phyloP scores from a whole-genome alignment of 164 flowering plant genomes.

The Chimonanthus praecox region DNA sequence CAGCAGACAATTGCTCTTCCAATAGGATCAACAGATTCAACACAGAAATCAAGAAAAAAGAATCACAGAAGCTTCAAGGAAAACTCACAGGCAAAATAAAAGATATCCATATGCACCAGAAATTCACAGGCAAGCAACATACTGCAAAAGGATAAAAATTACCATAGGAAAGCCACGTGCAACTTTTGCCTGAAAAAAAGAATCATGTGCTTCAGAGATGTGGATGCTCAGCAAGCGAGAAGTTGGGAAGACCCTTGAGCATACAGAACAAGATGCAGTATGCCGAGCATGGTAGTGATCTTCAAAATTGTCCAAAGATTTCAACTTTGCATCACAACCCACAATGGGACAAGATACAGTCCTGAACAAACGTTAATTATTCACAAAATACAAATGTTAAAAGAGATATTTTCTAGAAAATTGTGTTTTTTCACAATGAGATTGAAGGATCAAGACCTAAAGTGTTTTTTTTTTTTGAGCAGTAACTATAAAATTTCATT shows the following conservation, averaged over 20 bases:
- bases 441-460: neutral
- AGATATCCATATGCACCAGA: neutral
- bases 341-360: slow-evolving; percentile 72
- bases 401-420: no score
- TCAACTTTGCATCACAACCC: slow-evolving; percentile 71
- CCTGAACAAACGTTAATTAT: slow-evolving; percentile 27
- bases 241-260: slow-evolving; percentile 90
- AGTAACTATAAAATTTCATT: no score
- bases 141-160: slow-evolving; percentile 8
- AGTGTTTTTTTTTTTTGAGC: no score
- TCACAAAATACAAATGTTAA: neutral
- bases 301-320: slow-evolving; percentile 73
- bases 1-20: neutral
- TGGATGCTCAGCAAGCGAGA: slow-evolving; percentile 85
- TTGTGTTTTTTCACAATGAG: neutral
- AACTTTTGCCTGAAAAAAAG: slow-evolving; percentile 94
- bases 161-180: slow-evolving; percentile 91
- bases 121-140: neutral
- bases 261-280: slow-evolving; percentile 84
- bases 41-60: neutral
- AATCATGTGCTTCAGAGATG: slow-evolving; percentile 95
- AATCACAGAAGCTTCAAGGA: neutral
- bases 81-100: neutral
- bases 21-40: neutral
- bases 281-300: slow-evolving; percentile 89